Evolutionary conservation across 2,329 filamentous ascomycete genomes (phyloP), one percentile per base, ranked within the genome.

Genomic region (Aspergillus melleus): DNA sequence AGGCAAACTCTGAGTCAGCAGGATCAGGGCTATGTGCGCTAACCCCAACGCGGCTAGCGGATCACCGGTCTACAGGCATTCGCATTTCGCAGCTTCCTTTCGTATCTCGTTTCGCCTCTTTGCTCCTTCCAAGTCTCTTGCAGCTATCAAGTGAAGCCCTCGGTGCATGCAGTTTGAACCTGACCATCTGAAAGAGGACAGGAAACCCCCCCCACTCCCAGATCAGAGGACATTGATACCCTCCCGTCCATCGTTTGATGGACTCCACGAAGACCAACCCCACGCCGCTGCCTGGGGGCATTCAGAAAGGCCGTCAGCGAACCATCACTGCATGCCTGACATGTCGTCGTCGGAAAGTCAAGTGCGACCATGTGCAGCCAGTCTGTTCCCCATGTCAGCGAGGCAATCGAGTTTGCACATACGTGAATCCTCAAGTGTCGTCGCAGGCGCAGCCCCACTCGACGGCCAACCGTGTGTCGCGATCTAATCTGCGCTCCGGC

Each of bases 321-420:
- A 55, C 12, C 12, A 49, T 55, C 14, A 55, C 54, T 11, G 54
- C 54, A 20, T 55, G 54, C 19, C 29, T 55, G 46, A 55, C 54
- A 42, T 60, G 58, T 29, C 53, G 58, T n/a, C 58, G 58, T 55
- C 55, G 55, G 49, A 60, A 60, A 49, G 55, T 60, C 26, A 60
- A 50, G 19, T 55, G 54, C 44, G 54, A 55, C n/a, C 54, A 55
- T 55, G 20, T n/a, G 14, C 54, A 55, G 16, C 54, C 54, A 2
- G 29, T 50, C 19, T 55, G 54, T 39, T 39, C 30, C 6, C 42
- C 54, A n/a, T 55, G 54, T 16, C 44, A 55, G 54, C 44, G 46
- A 36, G 54, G 54, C n/a, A 29, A 42, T 42, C 54, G 44, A 24
- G 26, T 24, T 29, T 55, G 54, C 26, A 30, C 54, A 26, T 55